phyloP scores from a whole-genome alignment of 495 filamentous ascomycete genomes.

The Tuber brumale region DNA sequence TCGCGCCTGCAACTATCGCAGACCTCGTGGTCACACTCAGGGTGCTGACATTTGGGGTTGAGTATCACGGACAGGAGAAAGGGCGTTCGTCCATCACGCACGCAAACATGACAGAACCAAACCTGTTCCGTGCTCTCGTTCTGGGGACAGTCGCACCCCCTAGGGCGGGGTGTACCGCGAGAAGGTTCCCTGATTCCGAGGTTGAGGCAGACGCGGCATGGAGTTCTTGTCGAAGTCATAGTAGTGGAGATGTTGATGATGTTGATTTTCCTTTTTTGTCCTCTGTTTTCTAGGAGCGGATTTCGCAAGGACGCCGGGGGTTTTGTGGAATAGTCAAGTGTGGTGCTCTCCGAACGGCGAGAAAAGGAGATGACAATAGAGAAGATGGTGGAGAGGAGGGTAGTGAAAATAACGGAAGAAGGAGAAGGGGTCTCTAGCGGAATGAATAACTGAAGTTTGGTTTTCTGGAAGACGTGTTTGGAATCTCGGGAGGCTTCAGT shows the following conservation, averaged over 20 bases:
- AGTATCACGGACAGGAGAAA: background rate
- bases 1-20: background rate
- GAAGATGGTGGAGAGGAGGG: background rate
- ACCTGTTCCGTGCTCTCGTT: background rate
- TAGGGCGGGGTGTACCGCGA: background rate
- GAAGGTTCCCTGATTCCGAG: background rate
- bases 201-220: background rate
- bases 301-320: background rate
- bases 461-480: background rate
- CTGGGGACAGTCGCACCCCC: background rate
- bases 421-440: background rate
- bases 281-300: background rate
- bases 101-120: background rate
- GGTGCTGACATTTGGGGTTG: background rate
- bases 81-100: background rate
- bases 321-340: background rate
- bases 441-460: background rate
- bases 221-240: background rate
- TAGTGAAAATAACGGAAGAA: background rate
- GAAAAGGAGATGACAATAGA: background rate
- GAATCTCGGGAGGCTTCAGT: background rate
- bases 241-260: background rate
- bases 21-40: background rate
- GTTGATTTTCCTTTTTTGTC: background rate
- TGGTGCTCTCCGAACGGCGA: background rate